These are phyloP conservation scores for Aspergillus sclerotialis DNA, from an alignment of 2,329 filamentous ascomycete species.

Conservation along the genomic window DNA sequence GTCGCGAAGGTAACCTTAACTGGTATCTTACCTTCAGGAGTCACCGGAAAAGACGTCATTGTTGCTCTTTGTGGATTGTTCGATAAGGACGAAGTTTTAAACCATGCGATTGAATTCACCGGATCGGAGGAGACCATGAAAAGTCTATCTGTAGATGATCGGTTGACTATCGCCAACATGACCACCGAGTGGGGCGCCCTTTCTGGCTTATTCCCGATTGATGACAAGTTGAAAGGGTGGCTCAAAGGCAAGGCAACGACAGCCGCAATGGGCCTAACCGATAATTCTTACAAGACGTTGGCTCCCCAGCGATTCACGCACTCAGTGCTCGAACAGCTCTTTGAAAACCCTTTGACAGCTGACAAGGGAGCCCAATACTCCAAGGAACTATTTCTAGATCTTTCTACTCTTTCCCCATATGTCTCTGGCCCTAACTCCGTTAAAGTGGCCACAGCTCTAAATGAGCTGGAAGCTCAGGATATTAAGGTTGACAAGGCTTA, in stretches of 20 bases:
- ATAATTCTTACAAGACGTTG: slow-evolving; percentile 40
- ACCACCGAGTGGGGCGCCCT: slow-evolving; percentile 74
- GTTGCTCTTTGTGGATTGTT: slow-evolving; percentile 81
- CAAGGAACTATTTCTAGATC: slow-evolving; percentile 73
- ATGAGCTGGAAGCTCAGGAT: slow-evolving; percentile 62
- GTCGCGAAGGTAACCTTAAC: slow-evolving; percentile 73
- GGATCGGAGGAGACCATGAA: slow-evolving; percentile 70
- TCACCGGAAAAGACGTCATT: slow-evolving; percentile 92
- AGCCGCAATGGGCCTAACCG: slow-evolving; percentile 53
- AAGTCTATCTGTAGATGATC: slow-evolving; percentile 64
- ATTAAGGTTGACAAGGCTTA: slow-evolving; percentile 82
- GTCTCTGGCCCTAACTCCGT: slow-evolving; percentile 86
- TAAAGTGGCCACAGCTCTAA: slow-evolving; percentile 73
- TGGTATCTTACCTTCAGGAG: slow-evolving; percentile 67
- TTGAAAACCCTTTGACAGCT: slow-evolving; percentile 58
- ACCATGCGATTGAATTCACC: slow-evolving; percentile 83
- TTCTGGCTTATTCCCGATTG: slow-evolving; percentile 72
- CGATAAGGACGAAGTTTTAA: slow-evolving; percentile 79
- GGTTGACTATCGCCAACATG: slow-evolving; percentile 69
- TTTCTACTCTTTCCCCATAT: slow-evolving; percentile 76
- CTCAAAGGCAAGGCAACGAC: slow-evolving; percentile 67
- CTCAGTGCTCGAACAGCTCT: slow-evolving; percentile 63
- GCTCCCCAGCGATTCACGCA: slow-evolving; percentile 62
- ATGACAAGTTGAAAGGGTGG: slow-evolving; percentile 65
- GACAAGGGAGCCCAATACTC: slow-evolving; percentile 75